Evolutionary conservation across 495 filamentous ascomycete genomes (phyloP), one percentile per base, ranked within the genome.

Genomic region (Saxophila tyrrhenica): DNA sequence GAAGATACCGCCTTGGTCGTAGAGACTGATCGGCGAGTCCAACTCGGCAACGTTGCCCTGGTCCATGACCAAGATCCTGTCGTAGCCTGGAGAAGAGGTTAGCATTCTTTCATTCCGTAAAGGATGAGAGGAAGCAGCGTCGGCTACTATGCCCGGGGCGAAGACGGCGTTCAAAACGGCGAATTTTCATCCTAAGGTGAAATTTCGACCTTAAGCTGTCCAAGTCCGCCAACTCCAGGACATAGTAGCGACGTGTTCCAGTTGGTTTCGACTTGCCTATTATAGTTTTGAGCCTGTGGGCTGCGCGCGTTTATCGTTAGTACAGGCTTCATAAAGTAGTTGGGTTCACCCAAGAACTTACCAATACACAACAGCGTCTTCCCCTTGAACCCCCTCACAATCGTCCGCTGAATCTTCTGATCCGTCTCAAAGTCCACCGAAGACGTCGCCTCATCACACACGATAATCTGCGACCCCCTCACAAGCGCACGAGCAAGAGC

Each of bases 351-450:
- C n/a, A n/a, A n/a, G n/a, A n/a, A n/a, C n/a, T n/a, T n/a, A n/a
- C n/a, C n/a, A 67, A 98, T 96, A 69, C 89, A 95, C 47, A 98
- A 72, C 54, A 98, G 64, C 39, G 91, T 98, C 75, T 84, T 87
- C 39, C 89, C 92, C 54, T 78, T 75, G 71, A 98, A 98, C 0
- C 84, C 92, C 16, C 78, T 76, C 1, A 85, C 83, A 68, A 98
- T 96, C 5, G 91, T 94, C 42, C 73, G 72, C 72, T 98, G 92
- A 67, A 98, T 95, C 76, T 89, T 90, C 69, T 86, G 80, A 59
- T 98, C 91, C 11, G 92, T 98, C 66, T 95, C 91, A 70, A 96
- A 90, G 69, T 98, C 91, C 3, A 98, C 89, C 3, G 80, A 85
- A 2, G 82, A 87, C 0, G 91, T 98, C 0, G 92, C 91, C 69